Evolutionary conservation across 768 basidiomycete species (phyloP).

Genomic region (Tricholoma saponaceum): DNA sequence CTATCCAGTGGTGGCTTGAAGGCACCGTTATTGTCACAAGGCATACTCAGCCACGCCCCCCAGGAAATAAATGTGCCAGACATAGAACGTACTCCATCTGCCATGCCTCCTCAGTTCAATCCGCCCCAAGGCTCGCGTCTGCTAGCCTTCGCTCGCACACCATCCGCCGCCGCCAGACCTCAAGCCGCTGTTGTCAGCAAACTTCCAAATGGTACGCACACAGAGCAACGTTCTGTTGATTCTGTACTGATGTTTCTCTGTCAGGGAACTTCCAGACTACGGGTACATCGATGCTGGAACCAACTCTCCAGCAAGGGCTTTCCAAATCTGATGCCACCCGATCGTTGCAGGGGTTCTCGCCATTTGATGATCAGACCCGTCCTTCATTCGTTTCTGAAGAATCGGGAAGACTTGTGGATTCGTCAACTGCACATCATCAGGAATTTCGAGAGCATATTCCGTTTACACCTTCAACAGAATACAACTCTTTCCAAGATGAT

Average conservation of each 20-base stretch:
- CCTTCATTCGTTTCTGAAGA: slow-evolving; percentile 21
- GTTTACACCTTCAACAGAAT: slow-evolving; percentile 17
- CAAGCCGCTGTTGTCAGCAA: slow-evolving; percentile 12
- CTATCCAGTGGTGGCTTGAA: neutral
- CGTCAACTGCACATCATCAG: slow-evolving; percentile 11
- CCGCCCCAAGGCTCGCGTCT: slow-evolving; percentile 50
- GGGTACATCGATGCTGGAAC: slow-evolving; percentile 13
- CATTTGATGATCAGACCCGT: slow-evolving; percentile 49
- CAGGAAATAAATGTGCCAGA: neutral
- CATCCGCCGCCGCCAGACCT: slow-evolving; percentile 24
- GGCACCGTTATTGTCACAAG: neutral
- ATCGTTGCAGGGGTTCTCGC: slow-evolving; percentile 41
- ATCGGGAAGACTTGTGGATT: slow-evolving; percentile 6
- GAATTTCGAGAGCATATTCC: slow-evolving; percentile 9
- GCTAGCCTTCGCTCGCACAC: slow-evolving; percentile 39
- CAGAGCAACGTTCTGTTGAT: neutral
- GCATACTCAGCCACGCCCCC: neutral
- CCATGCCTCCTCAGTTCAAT: slow-evolving; percentile 31
- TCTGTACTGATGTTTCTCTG: neutral
- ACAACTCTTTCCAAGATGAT: slow-evolving; percentile 17
- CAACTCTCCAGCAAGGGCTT: slow-evolving; percentile 12
- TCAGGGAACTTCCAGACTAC: slow-evolving; percentile 7
- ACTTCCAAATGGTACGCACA: slow-evolving; percentile 22
- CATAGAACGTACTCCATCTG: slow-evolving; percentile 5
- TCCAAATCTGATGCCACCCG: slow-evolving; percentile 26